Conservation (phyloP, 352 stramenopile species). For the Phytopythium sindhum region DNA sequence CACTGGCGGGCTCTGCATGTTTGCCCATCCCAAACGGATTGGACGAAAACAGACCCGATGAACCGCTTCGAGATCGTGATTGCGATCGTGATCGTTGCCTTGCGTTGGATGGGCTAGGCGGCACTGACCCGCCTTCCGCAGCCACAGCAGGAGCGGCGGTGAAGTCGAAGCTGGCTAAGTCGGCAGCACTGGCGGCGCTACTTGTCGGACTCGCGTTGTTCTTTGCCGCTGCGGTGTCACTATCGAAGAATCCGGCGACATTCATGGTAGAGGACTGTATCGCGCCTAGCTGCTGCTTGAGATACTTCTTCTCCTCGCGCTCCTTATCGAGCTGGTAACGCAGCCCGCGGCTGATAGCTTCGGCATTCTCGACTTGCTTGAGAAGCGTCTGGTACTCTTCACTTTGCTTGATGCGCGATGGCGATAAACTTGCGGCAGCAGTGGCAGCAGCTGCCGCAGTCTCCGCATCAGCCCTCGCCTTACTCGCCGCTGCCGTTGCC, state of each 20-base stretch:
- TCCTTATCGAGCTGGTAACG: constrained; percentile 75
- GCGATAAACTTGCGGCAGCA: constrained; percentile 15
- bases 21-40: constrained; percentile 4
- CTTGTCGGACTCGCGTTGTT: constrained; percentile 32
- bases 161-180: constrained; percentile 70
- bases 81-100: constrained; percentile 5
- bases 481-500: background rate
- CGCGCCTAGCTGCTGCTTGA: constrained; percentile 56
- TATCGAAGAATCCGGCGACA: constrained; percentile 24
- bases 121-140: constrained; percentile 14
- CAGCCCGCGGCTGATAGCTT: constrained; percentile 61
- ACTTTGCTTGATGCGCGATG: constrained; percentile 34
- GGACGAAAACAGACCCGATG: constrained; percentile 7
- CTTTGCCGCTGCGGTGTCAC: constrained; percentile 2
- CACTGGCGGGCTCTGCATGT: background rate
- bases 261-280: constrained; percentile 22
- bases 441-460: background rate
- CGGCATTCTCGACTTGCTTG: constrained; percentile 57
- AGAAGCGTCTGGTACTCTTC: constrained; percentile 54
- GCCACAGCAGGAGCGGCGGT: constrained; percentile 13
- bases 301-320: constrained; percentile 72
- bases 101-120: constrained; percentile 11
- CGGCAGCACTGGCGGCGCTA: constrained; percentile 34
- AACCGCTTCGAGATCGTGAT: constrained; percentile 3
- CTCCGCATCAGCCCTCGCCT: constrained; percentile 1